These are phyloP conservation scores for Polysphondylium violaceum DNA, from an alignment of 78 protist species.

Conservation along the genomic window DNA sequence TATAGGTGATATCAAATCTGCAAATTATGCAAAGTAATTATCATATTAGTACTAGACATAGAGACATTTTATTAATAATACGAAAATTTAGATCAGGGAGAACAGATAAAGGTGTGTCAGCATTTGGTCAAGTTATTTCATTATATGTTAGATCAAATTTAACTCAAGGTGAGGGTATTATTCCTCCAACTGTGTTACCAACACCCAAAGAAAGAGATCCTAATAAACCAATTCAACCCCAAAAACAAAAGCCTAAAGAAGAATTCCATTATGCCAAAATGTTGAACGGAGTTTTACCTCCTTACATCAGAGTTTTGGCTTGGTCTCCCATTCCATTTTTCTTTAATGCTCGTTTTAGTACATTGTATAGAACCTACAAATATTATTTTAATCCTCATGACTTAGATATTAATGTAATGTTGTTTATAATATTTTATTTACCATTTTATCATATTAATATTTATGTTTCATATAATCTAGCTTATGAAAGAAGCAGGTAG, in stretches of 20 bases:
- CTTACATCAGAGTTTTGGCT: slow-evolving; percentile 41
- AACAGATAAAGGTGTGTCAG: slow-evolving; percentile 85
- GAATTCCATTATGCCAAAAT: slow-evolving; percentile 66
- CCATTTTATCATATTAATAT: not conserved
- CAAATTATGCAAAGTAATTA: slow-evolving; percentile 61
- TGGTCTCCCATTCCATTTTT: slow-evolving; percentile 75
- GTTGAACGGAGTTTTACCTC: slow-evolving; percentile 75
- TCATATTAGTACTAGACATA: not conserved
- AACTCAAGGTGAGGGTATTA: slow-evolving; percentile 41
- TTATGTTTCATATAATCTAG: not conserved
- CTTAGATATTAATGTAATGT: slow-evolving; percentile 14
- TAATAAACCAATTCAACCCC: not conserved
- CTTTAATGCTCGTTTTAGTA: slow-evolving; percentile 75
- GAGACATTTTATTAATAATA: not conserved
- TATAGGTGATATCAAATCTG: slow-evolving; percentile 42
- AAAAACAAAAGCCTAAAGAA: not conserved
- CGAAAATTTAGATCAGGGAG: slow-evolving; percentile 60
- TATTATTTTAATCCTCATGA: slow-evolving; percentile 47
- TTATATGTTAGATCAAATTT: slow-evolving; percentile 76
- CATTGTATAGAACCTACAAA: slow-evolving; percentile 70
- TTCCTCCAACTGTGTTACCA: slow-evolving; percentile 12
- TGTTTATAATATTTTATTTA: not conserved
- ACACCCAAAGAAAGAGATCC: not conserved
- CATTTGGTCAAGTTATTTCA: slow-evolving; percentile 78
- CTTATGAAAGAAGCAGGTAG: slow-evolving; percentile 70